Conservation (phyloP, 2,329 filamentous ascomycete genomes). For the Alternaria sp. region DNA sequence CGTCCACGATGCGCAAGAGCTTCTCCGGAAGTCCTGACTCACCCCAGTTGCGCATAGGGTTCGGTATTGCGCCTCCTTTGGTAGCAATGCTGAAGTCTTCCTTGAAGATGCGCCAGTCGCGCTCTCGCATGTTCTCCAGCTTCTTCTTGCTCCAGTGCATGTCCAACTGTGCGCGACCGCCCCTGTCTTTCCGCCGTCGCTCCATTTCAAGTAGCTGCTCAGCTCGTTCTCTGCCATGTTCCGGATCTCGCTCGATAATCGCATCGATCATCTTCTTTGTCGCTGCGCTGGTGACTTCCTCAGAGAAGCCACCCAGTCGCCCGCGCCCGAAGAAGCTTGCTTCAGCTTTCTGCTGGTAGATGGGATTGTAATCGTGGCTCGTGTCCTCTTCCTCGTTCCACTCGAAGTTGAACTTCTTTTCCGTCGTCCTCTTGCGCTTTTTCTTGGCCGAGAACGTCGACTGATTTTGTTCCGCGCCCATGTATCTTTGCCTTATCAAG, state of each 20-base stretch:
- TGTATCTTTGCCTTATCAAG: constrained; percentile 80
- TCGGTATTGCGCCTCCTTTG: constrained; percentile 88
- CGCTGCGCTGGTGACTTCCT: constrained; percentile 60
- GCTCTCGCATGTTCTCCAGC: constrained; percentile 90
- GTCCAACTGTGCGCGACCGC: constrained; percentile 75
- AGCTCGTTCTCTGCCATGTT: constrained; percentile 78
- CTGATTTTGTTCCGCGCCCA: constrained; percentile 86
- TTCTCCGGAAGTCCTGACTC: constrained; percentile 81
- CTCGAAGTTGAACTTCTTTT: constrained; percentile 98
- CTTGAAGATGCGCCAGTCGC: constrained; percentile 99
- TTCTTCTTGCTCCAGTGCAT: constrained; percentile 97
- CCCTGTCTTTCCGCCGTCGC: constrained; percentile 74
- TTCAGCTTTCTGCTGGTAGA: constrained; percentile 73
- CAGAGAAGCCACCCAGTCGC: constrained; percentile 69
- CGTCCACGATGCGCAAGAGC: constrained; percentile 79
- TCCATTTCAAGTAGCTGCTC: constrained; percentile 86
- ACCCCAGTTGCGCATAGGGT: constrained; percentile 93
- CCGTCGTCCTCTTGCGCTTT: constrained; percentile 89
- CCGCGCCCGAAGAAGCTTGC: constrained; percentile 74
- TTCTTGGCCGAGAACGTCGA: constrained; percentile 94
- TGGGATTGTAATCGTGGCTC: constrained; percentile 78
- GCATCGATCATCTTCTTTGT: constrained; percentile 68
- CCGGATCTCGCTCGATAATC: constrained; percentile 75
- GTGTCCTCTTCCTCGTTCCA: constrained; percentile 98
- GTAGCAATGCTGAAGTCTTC: constrained; percentile 97